Evolutionary conservation across 139 green algal genomes (phyloP).

Genomic region (Closterium sp.): DNA sequence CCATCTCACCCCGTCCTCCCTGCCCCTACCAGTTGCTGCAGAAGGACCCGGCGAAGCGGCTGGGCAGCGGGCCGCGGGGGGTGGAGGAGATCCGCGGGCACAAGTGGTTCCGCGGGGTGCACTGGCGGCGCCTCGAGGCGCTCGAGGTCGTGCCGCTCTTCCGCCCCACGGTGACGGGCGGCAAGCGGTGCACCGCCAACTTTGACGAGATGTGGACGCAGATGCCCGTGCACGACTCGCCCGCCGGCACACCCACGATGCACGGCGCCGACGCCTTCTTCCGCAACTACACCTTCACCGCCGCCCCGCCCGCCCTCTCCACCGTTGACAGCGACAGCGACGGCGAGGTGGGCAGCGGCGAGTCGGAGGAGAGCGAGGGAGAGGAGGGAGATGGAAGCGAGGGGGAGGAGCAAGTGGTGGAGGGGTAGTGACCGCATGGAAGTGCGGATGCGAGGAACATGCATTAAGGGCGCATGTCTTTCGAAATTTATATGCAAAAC

Average conservation of each 20-base stretch:
- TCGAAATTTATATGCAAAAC: too few species aligned
- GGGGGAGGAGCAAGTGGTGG: not conserved
- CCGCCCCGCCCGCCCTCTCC: not conserved
- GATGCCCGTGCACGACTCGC: slow-evolving; percentile 70
- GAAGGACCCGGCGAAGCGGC: slow-evolving; percentile 76
- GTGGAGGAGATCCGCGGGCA: slow-evolving; percentile 70
- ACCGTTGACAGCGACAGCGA: slow-evolving; percentile 40
- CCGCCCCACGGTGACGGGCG: slow-evolving; percentile 60
- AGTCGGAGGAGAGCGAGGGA: not conserved
- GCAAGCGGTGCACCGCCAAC: slow-evolving; percentile 67
- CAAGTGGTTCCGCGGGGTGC: slow-evolving; percentile 85
- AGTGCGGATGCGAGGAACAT: not conserved
- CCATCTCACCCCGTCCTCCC: not conserved
- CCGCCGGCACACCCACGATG: slow-evolving; percentile 43
- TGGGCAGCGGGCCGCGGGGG: slow-evolving; percentile 74
- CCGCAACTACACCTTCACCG: slow-evolving; percentile 38
- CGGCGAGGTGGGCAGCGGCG: slow-evolving; percentile 1
- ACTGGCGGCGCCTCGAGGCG: slow-evolving; percentile 80
- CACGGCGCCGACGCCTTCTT: not conserved
- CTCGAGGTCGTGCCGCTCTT: slow-evolving; percentile 80
- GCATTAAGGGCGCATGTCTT: too few species aligned
- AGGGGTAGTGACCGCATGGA: not conserved
- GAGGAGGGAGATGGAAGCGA: not conserved
- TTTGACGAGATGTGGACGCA: slow-evolving; percentile 86
- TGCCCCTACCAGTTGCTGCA: slow-evolving; percentile 67